Evolutionary conservation across 345 rosid genomes (phyloP).

Genomic region (Syzygium grande): DNA sequence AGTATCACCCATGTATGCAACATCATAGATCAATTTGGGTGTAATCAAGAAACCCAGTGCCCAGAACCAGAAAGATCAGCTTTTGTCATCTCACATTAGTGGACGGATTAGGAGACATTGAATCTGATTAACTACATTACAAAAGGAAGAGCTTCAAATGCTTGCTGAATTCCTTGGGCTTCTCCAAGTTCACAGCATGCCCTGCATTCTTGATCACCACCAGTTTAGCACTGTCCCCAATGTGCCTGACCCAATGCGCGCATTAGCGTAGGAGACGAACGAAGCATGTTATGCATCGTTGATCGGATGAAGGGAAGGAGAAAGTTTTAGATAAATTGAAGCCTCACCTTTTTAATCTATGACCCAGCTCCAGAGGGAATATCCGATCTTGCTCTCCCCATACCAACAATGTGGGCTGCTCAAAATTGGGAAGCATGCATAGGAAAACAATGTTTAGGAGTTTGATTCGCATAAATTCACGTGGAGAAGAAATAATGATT

Average conservation of each 20-base stretch:
- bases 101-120: background rate
- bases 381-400: conserved; percentile 87
- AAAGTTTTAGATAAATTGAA: background rate
- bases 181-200: conserved; percentile 40
- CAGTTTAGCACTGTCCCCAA: conserved; percentile 51
- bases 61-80: background rate
- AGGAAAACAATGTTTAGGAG: background rate
- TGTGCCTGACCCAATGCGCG: conserved; percentile 18
- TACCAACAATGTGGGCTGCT: conserved; percentile 57
- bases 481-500: background rate
- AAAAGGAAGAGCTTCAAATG: conserved; percentile 26
- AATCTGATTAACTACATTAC: background rate
- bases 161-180: conserved; percentile 28
- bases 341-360: conserved; percentile 51
- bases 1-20: background rate
- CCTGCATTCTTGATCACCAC: conserved; percentile 61
- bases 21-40: background rate
- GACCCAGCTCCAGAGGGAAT: conserved; percentile 73
- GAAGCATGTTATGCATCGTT: background rate
- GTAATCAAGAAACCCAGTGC: background rate
- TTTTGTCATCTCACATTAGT: background rate
- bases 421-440: background rate
- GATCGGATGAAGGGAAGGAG: background rate
- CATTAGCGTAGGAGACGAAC: background rate
- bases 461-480: background rate